These are phyloP conservation scores for Diaporthe capsici DNA, from an alignment of 2,329 filamentous ascomycete species.

Conservation along the genomic window DNA sequence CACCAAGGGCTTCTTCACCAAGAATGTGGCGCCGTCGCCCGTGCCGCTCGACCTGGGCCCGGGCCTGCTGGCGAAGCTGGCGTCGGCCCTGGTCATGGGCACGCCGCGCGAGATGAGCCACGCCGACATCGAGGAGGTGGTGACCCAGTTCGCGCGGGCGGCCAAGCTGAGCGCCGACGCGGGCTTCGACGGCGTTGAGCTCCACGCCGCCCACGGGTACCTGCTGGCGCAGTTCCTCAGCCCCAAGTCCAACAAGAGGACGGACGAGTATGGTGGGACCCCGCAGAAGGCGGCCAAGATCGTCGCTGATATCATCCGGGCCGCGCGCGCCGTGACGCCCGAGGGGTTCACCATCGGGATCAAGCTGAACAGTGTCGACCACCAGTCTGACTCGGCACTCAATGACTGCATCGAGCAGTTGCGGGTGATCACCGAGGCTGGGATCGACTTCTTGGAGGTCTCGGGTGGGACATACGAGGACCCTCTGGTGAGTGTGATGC, in stretches of 20 bases:
- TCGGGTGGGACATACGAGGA: conserved; percentile 74
- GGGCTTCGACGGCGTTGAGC: conserved; percentile 61
- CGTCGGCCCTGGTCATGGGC: conserved; percentile 59
- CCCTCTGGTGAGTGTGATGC: conserved; percentile 55
- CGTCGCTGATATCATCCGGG: conserved; percentile 64
- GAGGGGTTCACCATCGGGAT: conserved; percentile 63
- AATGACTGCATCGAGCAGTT: conserved; percentile 72
- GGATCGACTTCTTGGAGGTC: conserved; percentile 78
- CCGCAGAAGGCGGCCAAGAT: conserved; percentile 63
- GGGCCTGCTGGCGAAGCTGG: conserved; percentile 51
- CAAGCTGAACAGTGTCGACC: conserved; percentile 71
- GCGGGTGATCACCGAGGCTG: conserved; percentile 60
- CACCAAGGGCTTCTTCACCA: conserved; percentile 61
- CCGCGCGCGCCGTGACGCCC: conserved; percentile 55
- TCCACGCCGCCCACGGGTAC: conserved; percentile 70
- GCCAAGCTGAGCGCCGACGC: conserved; percentile 63
- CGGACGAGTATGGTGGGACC: conserved; percentile 69
- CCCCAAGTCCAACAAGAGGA: conserved; percentile 63
- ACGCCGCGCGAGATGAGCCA: conserved; percentile 69
- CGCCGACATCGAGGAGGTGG: conserved; percentile 66
- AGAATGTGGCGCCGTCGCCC: conserved; percentile 60
- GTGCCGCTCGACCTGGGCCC: conserved; percentile 58
- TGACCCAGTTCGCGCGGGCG: conserved; percentile 65
- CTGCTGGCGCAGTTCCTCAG: conserved; percentile 70
- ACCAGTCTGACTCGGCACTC: conserved; percentile 60